Percentiles rank a stretch among this genome's conserved stretches.
Evolutionary conservation across 257 asterid genomes (phyloP).

Genomic region (Striga asiatica): DNA sequence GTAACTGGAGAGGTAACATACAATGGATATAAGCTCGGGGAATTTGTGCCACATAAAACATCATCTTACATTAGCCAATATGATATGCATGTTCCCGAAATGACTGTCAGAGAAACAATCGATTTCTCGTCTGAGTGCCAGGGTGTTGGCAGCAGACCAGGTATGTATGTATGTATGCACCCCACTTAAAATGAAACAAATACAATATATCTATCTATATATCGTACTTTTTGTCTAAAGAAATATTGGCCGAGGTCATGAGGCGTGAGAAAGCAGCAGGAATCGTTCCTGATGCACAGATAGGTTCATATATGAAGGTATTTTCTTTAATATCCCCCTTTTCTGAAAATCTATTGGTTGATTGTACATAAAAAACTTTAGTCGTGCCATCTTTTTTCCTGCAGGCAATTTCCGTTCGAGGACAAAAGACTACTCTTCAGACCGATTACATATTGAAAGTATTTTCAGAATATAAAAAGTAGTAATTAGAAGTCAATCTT

Average conservation of each 20-base stretch:
- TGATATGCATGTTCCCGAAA: conserved; percentile 48
- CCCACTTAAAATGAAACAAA: not conserved
- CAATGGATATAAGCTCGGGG: conserved; percentile 43
- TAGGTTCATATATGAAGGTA: conserved; percentile 68
- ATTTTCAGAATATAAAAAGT: too few relatives aligned
- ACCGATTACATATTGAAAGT: conserved; percentile 48
- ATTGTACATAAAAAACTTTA: too few relatives aligned
- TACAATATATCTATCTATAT: not conserved
- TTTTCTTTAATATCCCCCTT: not conserved
- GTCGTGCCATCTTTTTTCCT: too few relatives aligned
- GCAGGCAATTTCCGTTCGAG: conserved; percentile 45
- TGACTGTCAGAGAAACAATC: conserved; percentile 57
- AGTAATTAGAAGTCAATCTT: too few relatives aligned
- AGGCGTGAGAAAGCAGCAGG: conserved; percentile 48
- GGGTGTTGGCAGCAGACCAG: conserved; percentile 54
- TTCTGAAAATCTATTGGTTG: too few relatives aligned
- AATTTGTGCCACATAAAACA: conserved; percentile 53
- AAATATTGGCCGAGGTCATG: conserved; percentile 38
- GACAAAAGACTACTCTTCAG: conserved; percentile 38
- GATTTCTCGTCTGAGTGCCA: conserved; percentile 53
- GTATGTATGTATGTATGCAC: conserved; percentile 16
- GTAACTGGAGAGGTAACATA: conserved; percentile 46
- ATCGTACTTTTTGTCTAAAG: conserved; percentile 20
- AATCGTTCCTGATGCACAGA: conserved; percentile 46
- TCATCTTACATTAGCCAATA: conserved; percentile 56